These are phyloP conservation scores for Withania somnifera DNA, from an alignment of 305 asterid species.

Conservation along the genomic window DNA sequence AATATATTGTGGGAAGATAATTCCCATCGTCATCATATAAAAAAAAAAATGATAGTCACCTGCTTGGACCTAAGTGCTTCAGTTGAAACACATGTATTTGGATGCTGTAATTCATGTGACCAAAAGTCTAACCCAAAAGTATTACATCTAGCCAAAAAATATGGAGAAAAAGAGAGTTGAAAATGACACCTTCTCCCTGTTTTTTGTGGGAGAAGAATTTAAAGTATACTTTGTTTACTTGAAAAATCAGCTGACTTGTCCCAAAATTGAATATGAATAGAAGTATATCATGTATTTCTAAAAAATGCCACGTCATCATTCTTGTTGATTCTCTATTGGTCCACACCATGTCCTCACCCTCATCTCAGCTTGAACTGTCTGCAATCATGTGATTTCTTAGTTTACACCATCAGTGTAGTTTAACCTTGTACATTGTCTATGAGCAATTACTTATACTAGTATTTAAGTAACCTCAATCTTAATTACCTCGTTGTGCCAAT, in stretches of 20 bases:
- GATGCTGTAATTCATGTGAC: background rate
- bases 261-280: background rate
- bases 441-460: background rate
- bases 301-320: background rate
- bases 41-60: background rate
- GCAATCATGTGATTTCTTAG: slow-evolving; percentile 1
- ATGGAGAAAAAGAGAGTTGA: background rate
- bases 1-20: background rate
- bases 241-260: background rate
- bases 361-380: slow-evolving; percentile 47
- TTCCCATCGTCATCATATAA: background rate
- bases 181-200: background rate
- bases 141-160: background rate
- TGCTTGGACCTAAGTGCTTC: background rate
- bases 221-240: background rate
- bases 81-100: background rate
- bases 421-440: background rate
- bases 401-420: background rate
- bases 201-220: too few relatives aligned
- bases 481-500: slow-evolving; percentile 53
- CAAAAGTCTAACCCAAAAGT: too few relatives aligned
- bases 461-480: background rate
- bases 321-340: background rate
- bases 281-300: background rate
- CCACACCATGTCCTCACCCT: slow-evolving; percentile 24